These are phyloP conservation scores for Podospora comata DNA, from an alignment of 495 filamentous ascomycete species.

Conservation along the genomic window DNA sequence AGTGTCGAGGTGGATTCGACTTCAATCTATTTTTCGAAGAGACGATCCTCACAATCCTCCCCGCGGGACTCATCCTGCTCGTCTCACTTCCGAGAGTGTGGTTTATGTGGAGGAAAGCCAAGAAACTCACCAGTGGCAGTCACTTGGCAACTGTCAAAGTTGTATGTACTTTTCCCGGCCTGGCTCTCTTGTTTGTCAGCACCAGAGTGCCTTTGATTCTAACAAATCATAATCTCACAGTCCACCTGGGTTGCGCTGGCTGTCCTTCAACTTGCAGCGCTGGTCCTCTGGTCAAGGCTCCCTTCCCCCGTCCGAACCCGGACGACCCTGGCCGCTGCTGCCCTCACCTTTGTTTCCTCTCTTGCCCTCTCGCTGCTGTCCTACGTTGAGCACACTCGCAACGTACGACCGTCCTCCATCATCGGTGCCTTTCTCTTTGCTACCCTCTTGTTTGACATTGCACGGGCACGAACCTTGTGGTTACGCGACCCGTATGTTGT, in stretches of 20 bases:
- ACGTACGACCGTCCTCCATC: conserved; percentile 50
- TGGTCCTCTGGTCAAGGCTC: conserved; percentile 47
- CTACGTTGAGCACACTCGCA: conserved; percentile 39
- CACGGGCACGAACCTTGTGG: conserved; percentile 45
- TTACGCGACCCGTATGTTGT: conserved; percentile 18
- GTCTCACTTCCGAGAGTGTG: conserved; percentile 46
- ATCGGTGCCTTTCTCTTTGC: conserved; percentile 56
- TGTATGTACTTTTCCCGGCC: conserved; percentile 16
- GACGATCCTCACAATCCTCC: conserved; percentile 48
- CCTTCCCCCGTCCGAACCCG: conserved; percentile 37
- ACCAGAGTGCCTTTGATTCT: background rate
- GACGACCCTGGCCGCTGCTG: conserved; percentile 49
- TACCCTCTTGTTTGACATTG: conserved; percentile 55
- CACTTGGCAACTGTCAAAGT: conserved; percentile 20
- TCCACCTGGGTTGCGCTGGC: conserved; percentile 43
- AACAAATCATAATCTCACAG: conserved; percentile 26
- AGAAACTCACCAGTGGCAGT: conserved; percentile 16
- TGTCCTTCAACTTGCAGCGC: conserved; percentile 45
- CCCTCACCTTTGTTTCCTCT: conserved; percentile 38
- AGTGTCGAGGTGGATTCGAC: conserved; percentile 47
- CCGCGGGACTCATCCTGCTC: conserved; percentile 45
- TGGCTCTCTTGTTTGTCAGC: background rate
- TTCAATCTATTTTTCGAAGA: conserved; percentile 60
- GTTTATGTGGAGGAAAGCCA: conserved; percentile 40
- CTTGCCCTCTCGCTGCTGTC: conserved; percentile 39